Evolutionary conservation across 108 stramenopile species (phyloP).

Genomic region (Discostella pseudostelligera): DNA sequence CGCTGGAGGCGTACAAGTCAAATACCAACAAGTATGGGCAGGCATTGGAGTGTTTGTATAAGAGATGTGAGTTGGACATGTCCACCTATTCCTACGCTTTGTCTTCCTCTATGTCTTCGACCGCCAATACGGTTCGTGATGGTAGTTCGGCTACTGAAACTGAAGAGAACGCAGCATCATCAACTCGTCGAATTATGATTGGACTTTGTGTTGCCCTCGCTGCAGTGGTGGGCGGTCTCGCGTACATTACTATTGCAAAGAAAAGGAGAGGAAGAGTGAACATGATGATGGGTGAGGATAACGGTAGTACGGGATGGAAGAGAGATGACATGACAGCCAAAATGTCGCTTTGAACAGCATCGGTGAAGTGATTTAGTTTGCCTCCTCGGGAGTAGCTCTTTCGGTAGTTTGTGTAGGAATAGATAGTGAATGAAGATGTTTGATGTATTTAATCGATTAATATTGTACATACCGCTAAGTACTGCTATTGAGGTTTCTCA

Average conservation of each 20-base stretch:
- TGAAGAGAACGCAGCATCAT: neutral
- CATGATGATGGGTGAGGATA: too few species aligned
- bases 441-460: too few species aligned
- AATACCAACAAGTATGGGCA: conserved; percentile 17
- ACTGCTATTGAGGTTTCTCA: too few species aligned
- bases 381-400: too few species aligned
- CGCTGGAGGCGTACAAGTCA: conserved; percentile 48
- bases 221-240: neutral
- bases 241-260: neutral
- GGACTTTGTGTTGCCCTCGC: conserved; percentile 2
- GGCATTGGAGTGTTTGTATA: conserved; percentile 21
- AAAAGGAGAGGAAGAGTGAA: neutral
- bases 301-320: neutral
- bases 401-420: too few species aligned
- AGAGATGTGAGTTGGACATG: conserved; percentile 10
- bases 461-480: too few species aligned
- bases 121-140: too few species aligned
- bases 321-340: conserved; percentile 4
- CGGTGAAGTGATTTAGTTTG: too few species aligned
- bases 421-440: too few species aligned
- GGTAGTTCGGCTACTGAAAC: too few species aligned
- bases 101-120: neutral
- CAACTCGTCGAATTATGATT: neutral
- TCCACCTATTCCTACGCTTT: neutral
- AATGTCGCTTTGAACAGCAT: neutral